Evolutionary conservation across 1,139 yeast genomes (phyloP), one percentile per base, ranked within the genome.

Genomic region (Kodamaea alishanica): DNA sequence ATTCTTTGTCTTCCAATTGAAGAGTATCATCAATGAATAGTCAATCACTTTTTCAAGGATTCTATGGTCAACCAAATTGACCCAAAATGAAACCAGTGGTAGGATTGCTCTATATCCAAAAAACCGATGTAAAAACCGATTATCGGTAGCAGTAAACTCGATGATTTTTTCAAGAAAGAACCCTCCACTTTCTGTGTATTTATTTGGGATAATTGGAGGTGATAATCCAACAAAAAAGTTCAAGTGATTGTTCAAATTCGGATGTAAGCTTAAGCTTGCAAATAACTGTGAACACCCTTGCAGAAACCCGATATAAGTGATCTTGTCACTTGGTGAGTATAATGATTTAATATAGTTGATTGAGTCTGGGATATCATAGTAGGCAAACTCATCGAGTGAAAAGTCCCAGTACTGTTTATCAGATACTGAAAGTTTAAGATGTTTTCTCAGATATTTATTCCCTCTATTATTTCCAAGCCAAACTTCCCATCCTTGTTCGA

Each of bases 341-440:
- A 43, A 42, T 43, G 36, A 28, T 35, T 37, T 22, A 26, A 88
- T 77, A 56, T 85, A 84, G 47, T 77, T 75, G 9, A 88, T 72
- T 5, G 84, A 71, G 48, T 82, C 79, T 2, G 96, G 96, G 32
- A 88, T 85, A 56, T 88, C 96, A 54, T 75, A 84, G 45, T 83
- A 61, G 2, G 95, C 94, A 61, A 84, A 85, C 56, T 88, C 95
- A 60, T 88, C 96, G 37, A 88, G 71, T 22, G 90, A 81, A 51
- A 84, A 88, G 60, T 87, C 78, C 96, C 96, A 88, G 60, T 84
- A 88, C 40, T 69, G 66, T 2, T 58, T 48, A 10, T 75, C 73
- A 9, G 64, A 58, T 1, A 82, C 75, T 7, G 65, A 54, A 27
- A 56, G 39, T 39, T 56, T 58, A 35, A 62, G 45, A 45, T 64